phyloP scores from a whole-genome alignment of 441 rosid genomes.

The Croton laevigatus region DNA sequence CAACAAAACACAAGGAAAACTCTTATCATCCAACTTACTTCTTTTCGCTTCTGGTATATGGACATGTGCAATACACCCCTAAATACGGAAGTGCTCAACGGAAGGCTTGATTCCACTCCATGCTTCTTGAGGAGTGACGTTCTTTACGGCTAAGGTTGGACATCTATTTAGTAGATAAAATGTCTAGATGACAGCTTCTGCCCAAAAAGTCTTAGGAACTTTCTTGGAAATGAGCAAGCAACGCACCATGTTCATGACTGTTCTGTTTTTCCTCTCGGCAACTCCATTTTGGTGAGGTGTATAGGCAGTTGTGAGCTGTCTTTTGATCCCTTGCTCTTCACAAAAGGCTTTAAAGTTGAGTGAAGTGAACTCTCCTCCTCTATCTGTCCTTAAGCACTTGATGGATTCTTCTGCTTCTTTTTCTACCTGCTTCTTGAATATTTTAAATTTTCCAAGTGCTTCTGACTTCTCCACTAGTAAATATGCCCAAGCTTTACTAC shows the following conservation, averaged over 20 bases:
- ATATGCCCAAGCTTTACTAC: background rate
- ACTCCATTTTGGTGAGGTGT: background rate
- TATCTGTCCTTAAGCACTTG: background rate
- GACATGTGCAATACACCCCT: background rate
- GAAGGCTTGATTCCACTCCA: slow-evolving; percentile 7
- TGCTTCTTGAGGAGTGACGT: slow-evolving; percentile 4
- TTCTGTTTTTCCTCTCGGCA: background rate
- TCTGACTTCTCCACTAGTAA: background rate
- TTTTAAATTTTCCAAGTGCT: background rate
- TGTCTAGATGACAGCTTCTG: background rate
- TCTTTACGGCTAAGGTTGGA: background rate
- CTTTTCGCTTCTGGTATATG: background rate
- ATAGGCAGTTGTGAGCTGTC: background rate
- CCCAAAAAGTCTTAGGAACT: background rate
- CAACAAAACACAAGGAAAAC: background rate
- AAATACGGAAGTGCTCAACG: background rate
- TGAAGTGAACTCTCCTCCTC: background rate
- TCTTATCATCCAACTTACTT: background rate
- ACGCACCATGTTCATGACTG: slow-evolving; percentile 6
- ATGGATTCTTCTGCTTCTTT: background rate
- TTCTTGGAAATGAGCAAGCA: background rate
- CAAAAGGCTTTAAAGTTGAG: too few species aligned
- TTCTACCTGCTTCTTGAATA: background rate
- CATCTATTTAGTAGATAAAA: background rate
- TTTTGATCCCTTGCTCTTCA: background rate